phyloP scores from a whole-genome alignment of 1,284 basidiomycete genomes.

The Sanghuangporus sanghuang region DNA sequence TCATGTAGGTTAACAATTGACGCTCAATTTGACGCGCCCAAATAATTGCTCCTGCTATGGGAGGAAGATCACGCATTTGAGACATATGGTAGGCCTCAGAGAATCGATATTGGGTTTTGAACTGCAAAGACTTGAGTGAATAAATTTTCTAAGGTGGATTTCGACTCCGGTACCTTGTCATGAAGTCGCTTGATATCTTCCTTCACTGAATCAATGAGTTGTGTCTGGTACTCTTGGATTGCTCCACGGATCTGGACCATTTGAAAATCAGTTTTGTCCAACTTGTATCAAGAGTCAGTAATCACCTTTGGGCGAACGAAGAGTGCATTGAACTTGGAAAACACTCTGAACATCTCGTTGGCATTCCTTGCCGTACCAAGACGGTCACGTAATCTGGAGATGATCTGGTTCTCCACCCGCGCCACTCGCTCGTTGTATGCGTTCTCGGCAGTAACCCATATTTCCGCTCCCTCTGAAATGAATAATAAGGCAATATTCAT shows the following conservation, averaged over 20 bases:
- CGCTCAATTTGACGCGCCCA: slow-evolving; percentile 99
- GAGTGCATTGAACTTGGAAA: slow-evolving; percentile 96
- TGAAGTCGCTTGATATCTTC: slow-evolving; percentile 95
- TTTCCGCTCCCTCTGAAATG: slow-evolving; percentile 86
- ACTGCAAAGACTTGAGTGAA: slow-evolving; percentile 37
- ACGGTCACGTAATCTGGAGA: slow-evolving; percentile 86
- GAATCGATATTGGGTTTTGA: slow-evolving; percentile 91
- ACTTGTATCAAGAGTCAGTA: background rate
- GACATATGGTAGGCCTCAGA: slow-evolving; percentile 98
- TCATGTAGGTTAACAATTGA: slow-evolving; percentile 96
- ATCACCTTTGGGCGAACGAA: slow-evolving; percentile 95
- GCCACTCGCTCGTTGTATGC: slow-evolving; percentile 98
- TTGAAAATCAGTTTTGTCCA: background rate
- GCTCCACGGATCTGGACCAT: slow-evolving; percentile 79
- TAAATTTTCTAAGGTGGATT: background rate
- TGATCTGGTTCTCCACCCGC: slow-evolving; percentile 97
- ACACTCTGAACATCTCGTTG: slow-evolving; percentile 99
- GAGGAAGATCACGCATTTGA: slow-evolving; percentile 94
- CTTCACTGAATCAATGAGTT: slow-evolving; percentile 96
- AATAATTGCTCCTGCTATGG: slow-evolving; percentile 95
- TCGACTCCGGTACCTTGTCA: slow-evolving; percentile 61
- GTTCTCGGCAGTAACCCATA: slow-evolving; percentile 95
- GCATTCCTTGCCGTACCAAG: slow-evolving; percentile 96
- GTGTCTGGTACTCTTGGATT: slow-evolving; percentile 98
- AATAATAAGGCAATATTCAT: background rate